A percentile compares a stretch with the other conserved stretches of the same genome.
Conservation (phyloP, 2,329 filamentous ascomycete genomes). For the Venturia effusa region DNA sequence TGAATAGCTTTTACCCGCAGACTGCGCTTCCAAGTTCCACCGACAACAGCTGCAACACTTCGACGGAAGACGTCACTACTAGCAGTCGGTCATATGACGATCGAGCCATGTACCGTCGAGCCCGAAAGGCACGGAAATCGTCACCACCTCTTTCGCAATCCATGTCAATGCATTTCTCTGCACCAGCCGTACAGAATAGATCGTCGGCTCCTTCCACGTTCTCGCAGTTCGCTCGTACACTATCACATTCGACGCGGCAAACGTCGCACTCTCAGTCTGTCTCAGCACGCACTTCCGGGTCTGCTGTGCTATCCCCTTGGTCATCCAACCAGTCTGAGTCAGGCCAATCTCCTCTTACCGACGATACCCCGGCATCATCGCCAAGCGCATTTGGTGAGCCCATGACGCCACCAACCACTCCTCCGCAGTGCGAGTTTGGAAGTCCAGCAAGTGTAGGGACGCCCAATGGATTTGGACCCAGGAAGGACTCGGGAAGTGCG, state of each 20-base stretch:
- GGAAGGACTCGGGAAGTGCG: background rate
- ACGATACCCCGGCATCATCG: conserved; percentile 48
- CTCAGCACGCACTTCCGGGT: conserved; percentile 14
- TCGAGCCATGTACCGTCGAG: conserved; percentile 18
- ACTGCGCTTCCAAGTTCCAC: conserved; percentile 32
- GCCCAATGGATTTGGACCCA: background rate
- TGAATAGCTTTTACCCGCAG: conserved; percentile 53
- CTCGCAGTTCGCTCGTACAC: conserved; percentile 18
- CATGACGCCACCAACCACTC: conserved; percentile 65
- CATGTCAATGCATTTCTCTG: conserved; percentile 20
- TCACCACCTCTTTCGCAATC: conserved; percentile 15
- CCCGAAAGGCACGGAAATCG: background rate
- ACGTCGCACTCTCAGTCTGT: conserved; percentile 19
- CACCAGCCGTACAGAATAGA: conserved; percentile 19
- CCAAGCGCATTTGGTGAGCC: conserved; percentile 44
- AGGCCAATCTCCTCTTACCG: conserved; percentile 35
- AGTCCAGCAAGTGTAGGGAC: background rate
- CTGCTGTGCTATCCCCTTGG: conserved; percentile 10
- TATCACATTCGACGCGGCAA: conserved; percentile 11
- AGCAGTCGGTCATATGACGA: conserved; percentile 31
- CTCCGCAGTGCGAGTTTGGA: conserved; percentile 33
- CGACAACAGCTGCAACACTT: conserved; percentile 21
- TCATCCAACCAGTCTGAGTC: conserved; percentile 19
- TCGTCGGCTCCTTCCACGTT: conserved; percentile 29
- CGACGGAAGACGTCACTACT: conserved; percentile 24